Evolutionary conservation across 768 basidiomycete species (phyloP), one percentile per base, ranked within the genome.

Genomic region (Podaxis mareebaensis): DNA sequence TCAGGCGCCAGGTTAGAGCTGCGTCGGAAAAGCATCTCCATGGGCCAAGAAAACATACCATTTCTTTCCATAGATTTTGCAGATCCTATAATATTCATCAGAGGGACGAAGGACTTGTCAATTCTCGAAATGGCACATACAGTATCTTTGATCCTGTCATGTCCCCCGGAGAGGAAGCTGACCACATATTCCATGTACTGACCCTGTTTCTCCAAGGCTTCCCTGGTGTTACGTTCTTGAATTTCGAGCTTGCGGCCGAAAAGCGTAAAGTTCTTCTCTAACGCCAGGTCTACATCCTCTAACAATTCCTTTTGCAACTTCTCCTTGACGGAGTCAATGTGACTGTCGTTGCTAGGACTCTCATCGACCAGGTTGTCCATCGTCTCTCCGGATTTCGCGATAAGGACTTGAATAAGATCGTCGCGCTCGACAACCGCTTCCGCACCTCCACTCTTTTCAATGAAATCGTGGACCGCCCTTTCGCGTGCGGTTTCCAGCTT

Each of bases 171-270:
- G 24, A 56, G 54, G n/a, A 51, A 30, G 11, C 20, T 40, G 30
- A 55, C 49, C 51, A 56, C 26, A 48, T 40, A 46, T 28, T 49
- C 49, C 51, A 56, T 38, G 36, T 40, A 46, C n/a, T 49, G 24
- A 10, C 58, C 54, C 20, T 64, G 63, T 15, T 73, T 72, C 6
- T 63, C 28, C 20, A 63, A 52, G 13, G 20, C 56, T 8, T 51
- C 40, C 15, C n/a, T 10, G 7, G 36, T 39, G 4, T 49, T 52
- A 7, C 76, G 76, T 54, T 74, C 75, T 67, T 81, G 81, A 60
- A 83, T 73, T 30, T 78, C 77, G 42, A 84, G 75, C 65, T 84
- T 84, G 51, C 75, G 70, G 53, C 81, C 77, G 61, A 84, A 85
- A 0, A 78, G 65, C 2, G 70, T 69, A 67, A 80, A 69, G 63